Base-by-base conservation (phyloP, 2,329 filamentous ascomycete genomes). In the Colletotrichum sp. region DNA sequence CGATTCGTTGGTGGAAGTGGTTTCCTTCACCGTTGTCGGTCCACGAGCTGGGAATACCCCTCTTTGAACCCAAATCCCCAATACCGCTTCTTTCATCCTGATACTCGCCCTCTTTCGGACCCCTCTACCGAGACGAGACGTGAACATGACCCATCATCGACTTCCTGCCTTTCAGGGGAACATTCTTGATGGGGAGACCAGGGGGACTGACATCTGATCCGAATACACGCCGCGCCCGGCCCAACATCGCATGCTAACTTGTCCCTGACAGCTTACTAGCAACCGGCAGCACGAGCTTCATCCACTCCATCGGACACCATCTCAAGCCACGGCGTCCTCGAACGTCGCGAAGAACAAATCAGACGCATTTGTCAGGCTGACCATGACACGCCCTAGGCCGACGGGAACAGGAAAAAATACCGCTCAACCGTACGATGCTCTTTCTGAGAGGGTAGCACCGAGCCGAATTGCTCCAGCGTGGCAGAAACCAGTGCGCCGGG, bases 41-140 rank as follows among this genome's bases (percentile, higher is more conserved):
- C 59, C n/a, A 13, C 57, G 27, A 47, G 18, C 71, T 73, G 62
- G 72, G 72, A 71, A 58, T 63, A 73, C 70, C 68, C 72, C 72
- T 71, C 57, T 51, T 64, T 9, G 16, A 13, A 33, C 24, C 8
- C 36, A 62, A 66, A 47, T 38, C 24, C 18, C 31, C 54, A 66
- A 71, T 72, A 67, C 62, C 72, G 68, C 72, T 63, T 47, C 55
- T 63, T 58, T 67, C n/a, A 16, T 27, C 34, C 57, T 54, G 71
- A 63, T 63, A 57, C 72, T 47, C 43, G 43, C 43, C 43, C 43
- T 47, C 57, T 71, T 57, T 51, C 62, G 71, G 62, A 36, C 62
- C 62, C 31, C 66, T 62, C 62, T 51, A 16, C 62, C 71, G 55
- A 73, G 27, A n/a, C 51, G 47, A 61, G 38, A 24, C 33, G 18